These are phyloP conservation scores for Alliaria petiolata DNA, from an alignment of 345 rosid genomes.

Conservation along the genomic window DNA sequence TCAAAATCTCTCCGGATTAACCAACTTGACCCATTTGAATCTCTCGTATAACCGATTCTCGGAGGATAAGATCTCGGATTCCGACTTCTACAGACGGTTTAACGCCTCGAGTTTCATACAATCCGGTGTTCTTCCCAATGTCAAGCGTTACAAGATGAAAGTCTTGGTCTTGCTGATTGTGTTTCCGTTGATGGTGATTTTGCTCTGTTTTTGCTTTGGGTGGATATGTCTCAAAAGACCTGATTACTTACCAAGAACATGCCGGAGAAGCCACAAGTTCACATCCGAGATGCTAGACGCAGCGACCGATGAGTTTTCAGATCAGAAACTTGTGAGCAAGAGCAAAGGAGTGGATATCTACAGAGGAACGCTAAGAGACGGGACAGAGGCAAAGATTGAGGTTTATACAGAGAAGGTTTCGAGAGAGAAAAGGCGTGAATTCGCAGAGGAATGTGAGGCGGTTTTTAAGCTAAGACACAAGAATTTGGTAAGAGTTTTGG, in stretches of 20 bases:
- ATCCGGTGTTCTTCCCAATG: slow-evolving; percentile 56
- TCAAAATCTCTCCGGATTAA: slow-evolving; percentile 30
- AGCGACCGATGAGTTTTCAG: slow-evolving; percentile 51
- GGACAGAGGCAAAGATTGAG: slow-evolving; percentile 51
- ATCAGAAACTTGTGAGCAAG: slow-evolving; percentile 36
- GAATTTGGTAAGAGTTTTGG: slow-evolving; percentile 56
- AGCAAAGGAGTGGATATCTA: slow-evolving; percentile 36
- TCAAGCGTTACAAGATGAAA: slow-evolving; percentile 40
- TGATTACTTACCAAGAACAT: slow-evolving; percentile 47
- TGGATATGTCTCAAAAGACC: slow-evolving; percentile 60
- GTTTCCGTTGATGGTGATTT: slow-evolving; percentile 43
- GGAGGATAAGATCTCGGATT: slow-evolving; percentile 48
- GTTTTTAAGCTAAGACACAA: slow-evolving; percentile 48
- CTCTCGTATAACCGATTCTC: slow-evolving; percentile 58
- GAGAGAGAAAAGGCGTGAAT: slow-evolving; percentile 31
- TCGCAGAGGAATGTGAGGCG: slow-evolving; percentile 42
- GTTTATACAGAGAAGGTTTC: slow-evolving; percentile 40
- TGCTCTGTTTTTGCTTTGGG: slow-evolving; percentile 30
- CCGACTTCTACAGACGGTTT: slow-evolving; percentile 46
- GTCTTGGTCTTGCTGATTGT: slow-evolving; percentile 42
- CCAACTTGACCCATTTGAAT: slow-evolving; percentile 49
- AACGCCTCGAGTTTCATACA: slow-evolving; percentile 52
- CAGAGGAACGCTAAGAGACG: slow-evolving; percentile 50
- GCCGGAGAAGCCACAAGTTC: slow-evolving; percentile 40
- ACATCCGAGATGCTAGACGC: slow-evolving; percentile 52